phyloP scores from a whole-genome alignment of 495 filamentous ascomycete genomes.

The Hypomontagnella monticulosa region DNA sequence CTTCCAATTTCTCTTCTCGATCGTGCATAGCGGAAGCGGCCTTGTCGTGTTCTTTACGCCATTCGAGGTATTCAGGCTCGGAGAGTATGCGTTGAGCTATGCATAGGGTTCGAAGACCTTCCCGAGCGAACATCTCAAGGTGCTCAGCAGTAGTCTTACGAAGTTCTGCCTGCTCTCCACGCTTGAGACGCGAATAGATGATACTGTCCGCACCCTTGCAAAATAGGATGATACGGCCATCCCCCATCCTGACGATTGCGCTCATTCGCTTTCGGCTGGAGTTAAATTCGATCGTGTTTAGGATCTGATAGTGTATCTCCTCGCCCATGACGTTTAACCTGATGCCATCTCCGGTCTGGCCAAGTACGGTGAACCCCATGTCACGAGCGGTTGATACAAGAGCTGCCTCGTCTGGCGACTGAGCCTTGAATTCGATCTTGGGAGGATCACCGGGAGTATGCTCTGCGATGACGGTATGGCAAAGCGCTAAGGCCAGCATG shows the following conservation, averaged over 20 bases:
- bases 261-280: constrained; percentile 98
- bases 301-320: constrained; percentile 82
- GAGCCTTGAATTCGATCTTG: constrained; percentile 93
- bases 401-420: constrained; percentile 97
- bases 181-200: constrained; percentile 91
- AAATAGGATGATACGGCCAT: constrained; percentile 89
- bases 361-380: constrained; percentile 94
- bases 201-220: constrained; percentile 99
- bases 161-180: constrained; percentile 86
- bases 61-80: constrained; percentile 87
- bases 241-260: constrained; percentile 94
- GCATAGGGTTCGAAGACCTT: constrained; percentile 94
- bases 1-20: constrained; percentile 93
- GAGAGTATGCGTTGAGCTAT: constrained; percentile 85
- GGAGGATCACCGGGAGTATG: constrained; percentile 87
- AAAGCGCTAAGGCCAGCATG: constrained; percentile 94
- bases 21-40: constrained; percentile 85
- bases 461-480: constrained; percentile 96
- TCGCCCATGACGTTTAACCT: constrained; percentile 87
- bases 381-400: constrained; percentile 94
- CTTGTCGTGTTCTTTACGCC: constrained; percentile 86
- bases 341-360: constrained; percentile 78
- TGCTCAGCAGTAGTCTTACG: constrained; percentile 88
- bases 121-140: constrained; percentile 93
- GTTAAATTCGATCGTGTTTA: constrained; percentile 98